Base-by-base conservation (phyloP, 768 basidiomycete genomes). In the Mycena maculata region DNA sequence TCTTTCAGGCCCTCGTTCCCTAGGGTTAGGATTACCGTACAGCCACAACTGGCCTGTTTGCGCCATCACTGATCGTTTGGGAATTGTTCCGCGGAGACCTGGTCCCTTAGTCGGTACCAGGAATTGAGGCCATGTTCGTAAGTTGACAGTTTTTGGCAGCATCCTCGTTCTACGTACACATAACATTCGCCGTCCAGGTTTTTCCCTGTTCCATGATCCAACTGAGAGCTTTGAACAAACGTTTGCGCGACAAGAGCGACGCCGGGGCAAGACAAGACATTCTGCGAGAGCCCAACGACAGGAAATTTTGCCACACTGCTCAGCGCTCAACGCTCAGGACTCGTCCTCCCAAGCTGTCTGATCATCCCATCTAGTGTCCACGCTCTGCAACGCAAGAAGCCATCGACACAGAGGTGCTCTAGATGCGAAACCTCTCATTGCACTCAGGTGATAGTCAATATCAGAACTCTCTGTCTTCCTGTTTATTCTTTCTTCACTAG, bases 311-410 rank as follows among this genome's bases (percentile, higher is more conserved):
- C n/a, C n/a, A n/a, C n/a, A n/a, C n/a, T n/a, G n/a, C n/a, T n/a
- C n/a, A n/a, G n/a, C n/a, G n/a, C n/a, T n/a, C n/a, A n/a, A n/a
- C n/a, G n/a, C n/a, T n/a, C n/a, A n/a, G n/a, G n/a, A n/a, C n/a
- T n/a, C n/a, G n/a, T n/a, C n/a, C n/a, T n/a, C n/a, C n/a, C n/a
- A n/a, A n/a, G n/a, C n/a, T n/a, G n/a, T n/a, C n/a, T n/a, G n/a
- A n/a, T n/a, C n/a, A n/a, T n/a, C n/a, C n/a, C n/a, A n/a, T n/a
- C n/a, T n/a, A n/a, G n/a, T n/a, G n/a, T n/a, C n/a, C n/a, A n/a
- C n/a, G 12, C 57, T 52, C n/a, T 74, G 73, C 55, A 71, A 62
- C 60, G 73, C 63, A 68, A 72, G 28, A 67, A 53, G n/a, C 54
- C 54, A 38, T 45, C 63, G 22, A 68, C 30, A 22, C 10, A 54